Evolutionary conservation across 1,284 basidiomycete species (phyloP), one percentile per base, ranked within the genome.

Genomic region (Butyriboletus appendiculatus): DNA sequence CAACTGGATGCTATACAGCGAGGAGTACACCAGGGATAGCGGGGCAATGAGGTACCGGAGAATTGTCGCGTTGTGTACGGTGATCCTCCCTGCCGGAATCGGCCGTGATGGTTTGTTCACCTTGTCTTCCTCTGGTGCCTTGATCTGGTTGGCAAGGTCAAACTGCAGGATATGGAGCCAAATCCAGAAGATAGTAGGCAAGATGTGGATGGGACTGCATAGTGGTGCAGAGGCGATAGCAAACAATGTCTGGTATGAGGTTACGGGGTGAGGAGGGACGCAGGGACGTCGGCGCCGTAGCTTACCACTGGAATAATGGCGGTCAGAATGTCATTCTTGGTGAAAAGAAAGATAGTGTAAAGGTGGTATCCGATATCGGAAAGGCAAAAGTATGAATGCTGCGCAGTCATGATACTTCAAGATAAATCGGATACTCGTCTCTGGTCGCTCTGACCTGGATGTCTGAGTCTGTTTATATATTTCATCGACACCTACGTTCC

Each of bases 151-250:
- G 1, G 78, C 71, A 18, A 79, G 61, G 43, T 73, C 62, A 56
- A 75, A 75, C 37, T 77, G 76, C 10, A 81, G 63, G 2, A 74
- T 56, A 38, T 80, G 75, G 2, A 75, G 38, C 74, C 73, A 80
- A 5, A 75, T 63, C 78, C 78, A 81, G 20, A 72, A 62, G 1
- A 70, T 45, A 1, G 65, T 57, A 26, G 73, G 67, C 2, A 62
- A 37, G 16, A 75, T 53, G 10, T 59, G 62, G 5, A 39, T 45
- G 16, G 63, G 33, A 16, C 53, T 52, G 37, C 53, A 53, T 8
- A 68, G 39, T 12, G 72, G 73, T n/a, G 75, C 66, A 1, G 71
- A 65, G 2, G 70, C 71, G 8, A 65, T 32, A 0, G 74, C 65
- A 49, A 79, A 73, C 2, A 72, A 45, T 5, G 71, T 69, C 78